Evolutionary conservation across 2,329 filamentous ascomycete species (phyloP).

Genomic region (Trichoderma sp.): DNA sequence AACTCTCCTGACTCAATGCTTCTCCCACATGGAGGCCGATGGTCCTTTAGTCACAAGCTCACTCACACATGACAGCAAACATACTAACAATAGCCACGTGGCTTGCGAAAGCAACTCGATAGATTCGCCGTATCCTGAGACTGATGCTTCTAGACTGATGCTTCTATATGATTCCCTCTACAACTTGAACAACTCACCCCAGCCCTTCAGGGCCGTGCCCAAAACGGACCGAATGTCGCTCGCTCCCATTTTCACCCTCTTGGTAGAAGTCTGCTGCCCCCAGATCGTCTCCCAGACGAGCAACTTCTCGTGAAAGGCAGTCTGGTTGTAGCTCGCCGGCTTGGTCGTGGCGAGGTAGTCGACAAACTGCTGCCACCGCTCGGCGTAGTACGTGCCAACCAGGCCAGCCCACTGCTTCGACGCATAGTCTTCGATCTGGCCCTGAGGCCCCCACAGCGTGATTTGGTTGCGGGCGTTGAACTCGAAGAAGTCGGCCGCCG

Average conservation of each 20-base stretch:
- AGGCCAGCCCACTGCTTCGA: slow-evolving; percentile 53
- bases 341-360: slow-evolving; percentile 40
- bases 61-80: not conserved
- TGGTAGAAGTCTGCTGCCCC: slow-evolving; percentile 9
- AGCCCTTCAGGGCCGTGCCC: slow-evolving; percentile 1
- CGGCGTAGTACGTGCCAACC: slow-evolving; percentile 49
- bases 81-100: not conserved
- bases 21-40: not conserved
- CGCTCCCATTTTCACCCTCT: not conserved
- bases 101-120: not conserved
- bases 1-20: not conserved
- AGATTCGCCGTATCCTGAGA: not conserved
- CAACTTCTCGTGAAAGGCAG: slow-evolving; percentile 24
- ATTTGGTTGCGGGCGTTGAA: slow-evolving; percentile 54
- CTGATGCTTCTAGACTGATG: not conserved
- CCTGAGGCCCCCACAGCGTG: slow-evolving; percentile 53
- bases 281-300: slow-evolving; percentile 21
- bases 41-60: not conserved
- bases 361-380: slow-evolving; percentile 51
- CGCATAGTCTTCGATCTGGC: slow-evolving; percentile 54
- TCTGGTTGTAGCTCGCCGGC: slow-evolving; percentile 27
- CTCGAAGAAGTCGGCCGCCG: slow-evolving; percentile 43
- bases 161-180: not conserved
- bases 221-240: slow-evolving; percentile 8
- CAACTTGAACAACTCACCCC: slow-evolving; percentile 7